Base-by-base conservation (phyloP, 768 basidiomycete genomes). In the Panellus pusillus region DNA sequence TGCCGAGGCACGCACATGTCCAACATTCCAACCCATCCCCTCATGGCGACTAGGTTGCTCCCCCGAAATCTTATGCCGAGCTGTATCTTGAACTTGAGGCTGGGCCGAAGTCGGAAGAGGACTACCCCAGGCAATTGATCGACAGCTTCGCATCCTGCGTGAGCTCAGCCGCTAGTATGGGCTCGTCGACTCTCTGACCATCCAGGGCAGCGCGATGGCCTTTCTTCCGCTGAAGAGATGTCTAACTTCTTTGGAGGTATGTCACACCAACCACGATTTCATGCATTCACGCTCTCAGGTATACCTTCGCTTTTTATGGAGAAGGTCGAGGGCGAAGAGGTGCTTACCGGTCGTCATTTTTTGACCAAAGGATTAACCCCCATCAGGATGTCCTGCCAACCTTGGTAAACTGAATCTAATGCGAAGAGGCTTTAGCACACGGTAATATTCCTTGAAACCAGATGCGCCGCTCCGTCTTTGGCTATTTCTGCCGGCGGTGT, bases 401-500 rank as follows among this genome's bases (percentile, higher is more conserved):
- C 19, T 61, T 75, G 57, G 72, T 74, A 64, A 57, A 50, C 32
- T 42, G 14, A 24, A 7, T 17, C 28, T 18, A 15, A 24, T 11
- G 28, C 9, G 38, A n/a, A n/a, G 24, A 28, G 19, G 38, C 8
- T 27, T 19, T 9, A 36, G 11, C 24, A 24, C 24, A 24, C 24
- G 24, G 24, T 44, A 45, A 51, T 13, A 9, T 32, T 36, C 20
- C 24, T 27, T 35, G 18, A 31, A 52, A 45, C 42, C 48, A 92
- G 91, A 76, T 75, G 47, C 83, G 87, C 24, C 83, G 88, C 17
- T 93, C 91, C 2, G 70, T 89, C 18, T 89, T 92, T 66, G 92
- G 90, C 2, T 89, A 83, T 62, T 93, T 92, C 64, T 84, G 81
- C 60, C 86, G 91, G 43, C 79, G 91, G 37, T 91, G 87, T 64